Evolutionary conservation across 1,139 yeast genomes (phyloP).

Genomic region (Kodamaea plutei): DNA sequence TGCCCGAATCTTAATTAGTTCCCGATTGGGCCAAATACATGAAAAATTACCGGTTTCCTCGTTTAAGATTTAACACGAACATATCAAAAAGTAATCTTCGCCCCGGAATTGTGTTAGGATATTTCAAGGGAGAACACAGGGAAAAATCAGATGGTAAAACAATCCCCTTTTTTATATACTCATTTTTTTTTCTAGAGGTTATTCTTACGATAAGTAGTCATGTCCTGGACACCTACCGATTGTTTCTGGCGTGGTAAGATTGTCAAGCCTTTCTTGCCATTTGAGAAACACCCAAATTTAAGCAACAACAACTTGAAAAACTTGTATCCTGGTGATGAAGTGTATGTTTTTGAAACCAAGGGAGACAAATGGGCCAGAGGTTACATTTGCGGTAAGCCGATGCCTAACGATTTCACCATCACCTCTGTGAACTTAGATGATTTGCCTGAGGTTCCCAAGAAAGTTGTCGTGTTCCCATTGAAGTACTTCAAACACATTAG

Average conservation of each 20-base stretch:
- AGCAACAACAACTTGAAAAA: conserved; percentile 43
- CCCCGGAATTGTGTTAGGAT: too few relatives aligned
- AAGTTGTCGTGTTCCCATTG: conserved; percentile 59
- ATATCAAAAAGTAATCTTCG: too few relatives aligned
- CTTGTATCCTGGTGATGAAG: conserved; percentile 77
- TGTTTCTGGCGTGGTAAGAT: conserved; percentile 47
- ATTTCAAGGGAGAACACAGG: too few relatives aligned
- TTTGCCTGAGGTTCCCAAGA: conserved; percentile 51
- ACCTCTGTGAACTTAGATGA: conserved; percentile 59
- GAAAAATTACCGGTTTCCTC: too few relatives aligned
- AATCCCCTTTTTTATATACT: too few relatives aligned
- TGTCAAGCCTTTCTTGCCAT: conserved; percentile 58
- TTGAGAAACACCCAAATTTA: conserved; percentile 45
- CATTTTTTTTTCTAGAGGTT: too few relatives aligned
- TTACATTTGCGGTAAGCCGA: conserved; percentile 57
- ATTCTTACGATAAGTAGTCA: too few relatives aligned
- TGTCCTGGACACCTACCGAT: conserved; percentile 39
- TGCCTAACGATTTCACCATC: conserved; percentile 65
- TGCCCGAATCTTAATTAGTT: too few relatives aligned
- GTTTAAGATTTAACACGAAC: too few relatives aligned
- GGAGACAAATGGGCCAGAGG: conserved; percentile 76
- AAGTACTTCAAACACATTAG: conserved; percentile 42
- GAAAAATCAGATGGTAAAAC: too few relatives aligned
- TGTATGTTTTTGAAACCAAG: conserved; percentile 69
- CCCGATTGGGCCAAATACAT: too few relatives aligned